phyloP scores from a whole-genome alignment of 2,329 filamentous ascomycete genomes.

The Huntiella abstrusa region DNA sequence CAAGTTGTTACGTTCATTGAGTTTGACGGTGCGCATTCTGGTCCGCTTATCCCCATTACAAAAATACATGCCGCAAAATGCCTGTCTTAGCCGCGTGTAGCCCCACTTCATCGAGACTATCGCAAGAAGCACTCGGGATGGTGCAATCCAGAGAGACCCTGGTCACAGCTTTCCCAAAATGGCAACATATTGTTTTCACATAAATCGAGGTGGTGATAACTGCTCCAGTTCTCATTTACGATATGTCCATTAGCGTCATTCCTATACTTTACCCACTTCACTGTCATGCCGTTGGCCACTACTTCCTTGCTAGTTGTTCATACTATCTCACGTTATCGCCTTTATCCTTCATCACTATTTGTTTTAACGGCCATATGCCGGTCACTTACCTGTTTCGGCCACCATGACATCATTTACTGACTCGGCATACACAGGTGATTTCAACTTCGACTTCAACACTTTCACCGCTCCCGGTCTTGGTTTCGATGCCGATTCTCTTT shows the following conservation, averaged over 20 bases:
- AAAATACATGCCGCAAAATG: too few species aligned
- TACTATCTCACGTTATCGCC: not conserved
- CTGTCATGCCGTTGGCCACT: not conserved
- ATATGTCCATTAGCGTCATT: too few species aligned
- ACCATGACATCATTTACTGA: slow-evolving; percentile 10
- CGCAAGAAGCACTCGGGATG: slow-evolving; percentile 28
- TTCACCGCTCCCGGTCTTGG: slow-evolving; percentile 10
- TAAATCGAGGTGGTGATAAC: too few species aligned
- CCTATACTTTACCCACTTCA: too few species aligned
- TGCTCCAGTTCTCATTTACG: too few species aligned
- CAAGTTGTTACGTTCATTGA: not conserved
- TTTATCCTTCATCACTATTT: not conserved
- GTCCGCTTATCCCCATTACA: too few species aligned
- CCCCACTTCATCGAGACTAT: slow-evolving; percentile 14
- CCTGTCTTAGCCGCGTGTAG: not conserved
- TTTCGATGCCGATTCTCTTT: slow-evolving; percentile 11
- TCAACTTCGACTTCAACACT: slow-evolving; percentile 24
- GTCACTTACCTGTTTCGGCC: not conserved
- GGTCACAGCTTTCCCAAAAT: slow-evolving; percentile 20
- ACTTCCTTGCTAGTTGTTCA: not conserved
- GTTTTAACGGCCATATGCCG: not conserved
- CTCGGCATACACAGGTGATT: slow-evolving; percentile 6
- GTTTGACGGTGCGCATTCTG: too few species aligned
- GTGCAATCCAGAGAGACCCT: slow-evolving; percentile 37
- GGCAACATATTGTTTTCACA: slow-evolving; percentile 14